Base-by-base conservation (phyloP, 2,329 filamentous ascomycete genomes). In the Ophiostoma sp. region DNA sequence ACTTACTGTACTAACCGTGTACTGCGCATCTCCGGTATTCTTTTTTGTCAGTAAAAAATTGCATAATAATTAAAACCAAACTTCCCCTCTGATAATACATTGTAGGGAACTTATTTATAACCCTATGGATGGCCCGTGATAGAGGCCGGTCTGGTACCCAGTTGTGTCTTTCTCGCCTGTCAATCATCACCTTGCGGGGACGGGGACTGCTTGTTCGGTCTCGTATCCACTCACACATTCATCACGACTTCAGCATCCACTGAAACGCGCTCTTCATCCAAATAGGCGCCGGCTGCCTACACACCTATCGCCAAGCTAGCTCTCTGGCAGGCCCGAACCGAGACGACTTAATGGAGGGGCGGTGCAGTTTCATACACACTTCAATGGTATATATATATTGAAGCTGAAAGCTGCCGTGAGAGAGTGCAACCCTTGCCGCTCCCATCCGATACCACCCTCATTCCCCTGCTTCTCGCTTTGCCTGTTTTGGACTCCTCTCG, bases 261-360 rank as follows among this genome's bases (percentile, higher is more conserved):
- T 55, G 49, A 55, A 55, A 55, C 49, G 49, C 49, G 49, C 49
- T 55, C n/a, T 55, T 7, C 8, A 55, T 27, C 9, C 49, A 55
- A 7, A 55, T 55, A 55, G 49, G 49, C 49, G 49, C 49, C 49
- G 18, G n/a, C 49, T 55, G 49, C 49, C 49, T 55, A 27, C 49
- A n/a, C 47, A 18, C 45, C 27, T 9, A 27, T 12, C 18, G 8
- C 8, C 47, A 11, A 11, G 12, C 49, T n/a, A 55, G 18, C 49
- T 55, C 16, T 36, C 11, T 55, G 49, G n/a, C 49, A 55, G 49
- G 18, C n/a, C 49, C 49, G 49, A 55, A 27, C 49, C 49, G 49
- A 47, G 11, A 47, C 8, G 9, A 14, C n/a, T 7, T 18, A 11
- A 55, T n/a, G 27, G 5, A n/a, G 6, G n/a, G n/a, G 49, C 27